Evolutionary conservation across 2,329 filamentous ascomycete species (phyloP).

Genomic region (Mycogone perniciosa): DNA sequence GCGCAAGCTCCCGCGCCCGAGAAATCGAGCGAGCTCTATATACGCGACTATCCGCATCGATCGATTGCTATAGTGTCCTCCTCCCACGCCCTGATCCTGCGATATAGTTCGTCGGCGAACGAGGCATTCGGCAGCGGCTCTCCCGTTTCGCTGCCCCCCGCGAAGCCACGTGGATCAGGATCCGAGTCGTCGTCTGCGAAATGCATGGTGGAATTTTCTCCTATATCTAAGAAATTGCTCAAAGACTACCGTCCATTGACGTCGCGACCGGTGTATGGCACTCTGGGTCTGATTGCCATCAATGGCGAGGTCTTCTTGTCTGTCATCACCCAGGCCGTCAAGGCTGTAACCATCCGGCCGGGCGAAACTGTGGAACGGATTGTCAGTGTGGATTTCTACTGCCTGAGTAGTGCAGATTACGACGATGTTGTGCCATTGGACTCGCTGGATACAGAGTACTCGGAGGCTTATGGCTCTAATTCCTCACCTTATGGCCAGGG

Average conservation of each 20-base stretch:
- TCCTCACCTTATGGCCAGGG: conserved; percentile 31
- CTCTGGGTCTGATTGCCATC: conserved; percentile 79
- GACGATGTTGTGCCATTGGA: conserved; percentile 64
- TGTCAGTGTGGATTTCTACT: conserved; percentile 83
- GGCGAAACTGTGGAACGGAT: conserved; percentile 89
- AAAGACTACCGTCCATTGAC: conserved; percentile 71
- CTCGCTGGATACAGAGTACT: conserved; percentile 41
- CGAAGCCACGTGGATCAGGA: conserved; percentile 36
- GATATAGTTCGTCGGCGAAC: conserved; percentile 62
- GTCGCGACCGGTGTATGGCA: conserved; percentile 71
- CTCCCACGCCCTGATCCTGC: conserved; percentile 76
- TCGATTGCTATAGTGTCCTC: conserved; percentile 80
- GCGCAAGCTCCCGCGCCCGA: conserved; percentile 45
- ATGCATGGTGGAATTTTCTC: conserved; percentile 85
- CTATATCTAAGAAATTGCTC: conserved; percentile 58
- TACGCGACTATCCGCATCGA: conserved; percentile 80
- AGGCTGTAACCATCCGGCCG: conserved; percentile 75
- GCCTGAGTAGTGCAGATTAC: conserved; percentile 78
- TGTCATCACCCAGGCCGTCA: conserved; percentile 72
- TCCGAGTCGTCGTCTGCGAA: conserved; percentile 45
- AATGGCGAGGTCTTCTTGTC: conserved; percentile 83
- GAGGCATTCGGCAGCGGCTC: conserved; percentile 55
- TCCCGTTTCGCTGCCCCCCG: conserved; percentile 45
- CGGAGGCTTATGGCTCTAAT: conserved; percentile 45
- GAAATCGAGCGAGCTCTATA: conserved; percentile 68